A percentile compares a stretch with the other conserved stretches of the same genome.
Evolutionary conservation across 2,329 filamentous ascomycete species (phyloP).

Genomic region (Alternaria sp.): DNA sequence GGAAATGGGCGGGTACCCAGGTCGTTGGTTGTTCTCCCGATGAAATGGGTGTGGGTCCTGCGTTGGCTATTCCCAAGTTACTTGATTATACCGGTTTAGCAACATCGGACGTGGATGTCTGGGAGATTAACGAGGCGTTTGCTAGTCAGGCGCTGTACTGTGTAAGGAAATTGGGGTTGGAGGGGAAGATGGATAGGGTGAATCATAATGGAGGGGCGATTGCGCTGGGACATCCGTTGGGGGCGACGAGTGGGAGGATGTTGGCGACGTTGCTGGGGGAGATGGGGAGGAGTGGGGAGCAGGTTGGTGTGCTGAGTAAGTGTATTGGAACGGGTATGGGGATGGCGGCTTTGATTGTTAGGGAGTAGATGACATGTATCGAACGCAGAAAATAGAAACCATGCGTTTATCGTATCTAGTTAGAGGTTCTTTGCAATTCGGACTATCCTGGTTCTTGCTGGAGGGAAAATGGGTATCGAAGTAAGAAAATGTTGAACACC

Average conservation of each 20-base stretch:
- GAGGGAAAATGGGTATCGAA: neutral
- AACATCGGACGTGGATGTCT: slow-evolving; percentile 76
- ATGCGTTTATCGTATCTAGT: neutral
- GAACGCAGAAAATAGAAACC: neutral
- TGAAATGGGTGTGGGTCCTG: slow-evolving; percentile 93
- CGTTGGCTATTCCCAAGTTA: slow-evolving; percentile 83
- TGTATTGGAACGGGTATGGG: slow-evolving; percentile 68
- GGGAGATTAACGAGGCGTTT: slow-evolving; percentile 92
- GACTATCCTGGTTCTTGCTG: neutral
- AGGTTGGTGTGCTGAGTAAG: slow-evolving; percentile 90
- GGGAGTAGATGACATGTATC: slow-evolving; percentile 47
- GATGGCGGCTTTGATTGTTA: slow-evolving; percentile 62
- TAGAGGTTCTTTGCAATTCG: neutral
- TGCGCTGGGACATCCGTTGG: slow-evolving; percentile 89
- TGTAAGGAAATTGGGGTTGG: slow-evolving; percentile 73
- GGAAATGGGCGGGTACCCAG: slow-evolving; percentile 80
- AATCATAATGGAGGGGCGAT: slow-evolving; percentile 95
- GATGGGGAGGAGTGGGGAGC: slow-evolving; percentile 70
- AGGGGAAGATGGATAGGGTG: slow-evolving; percentile 73
- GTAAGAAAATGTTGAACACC: neutral
- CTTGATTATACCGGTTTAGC: slow-evolving; percentile 72
- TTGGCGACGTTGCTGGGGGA: slow-evolving; percentile 76
- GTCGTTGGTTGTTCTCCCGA: slow-evolving; percentile 83
- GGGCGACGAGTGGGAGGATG: slow-evolving; percentile 86
- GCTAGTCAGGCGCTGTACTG: slow-evolving; percentile 73